phyloP scores from a whole-genome alignment of 345 rosid genomes.

The Trapa incisa region DNA sequence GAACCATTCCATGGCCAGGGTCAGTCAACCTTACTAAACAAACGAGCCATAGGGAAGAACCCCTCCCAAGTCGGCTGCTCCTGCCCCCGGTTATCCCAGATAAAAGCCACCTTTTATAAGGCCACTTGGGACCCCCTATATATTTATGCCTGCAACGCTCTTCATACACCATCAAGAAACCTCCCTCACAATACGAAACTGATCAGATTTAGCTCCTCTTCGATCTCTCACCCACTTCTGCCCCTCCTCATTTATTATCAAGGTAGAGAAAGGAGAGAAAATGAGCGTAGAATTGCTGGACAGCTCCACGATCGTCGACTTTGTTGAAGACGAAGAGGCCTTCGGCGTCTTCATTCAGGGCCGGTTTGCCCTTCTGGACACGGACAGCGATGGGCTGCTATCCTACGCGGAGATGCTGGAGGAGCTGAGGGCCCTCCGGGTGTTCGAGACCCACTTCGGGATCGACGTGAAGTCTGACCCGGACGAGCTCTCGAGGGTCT shows the following conservation, averaged over 20 bases:
- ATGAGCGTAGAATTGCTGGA: slow-evolving; percentile 8
- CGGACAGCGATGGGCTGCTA: slow-evolving; percentile 4
- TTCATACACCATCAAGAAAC: no score
- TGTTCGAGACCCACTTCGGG: slow-evolving; percentile 9
- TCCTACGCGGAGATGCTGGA: slow-evolving; percentile 7
- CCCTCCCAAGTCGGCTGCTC: no score
- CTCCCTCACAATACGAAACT: neutral
- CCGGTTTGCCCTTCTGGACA: slow-evolving; percentile 3
- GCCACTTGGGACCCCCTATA: no score
- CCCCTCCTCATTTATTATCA: no score
- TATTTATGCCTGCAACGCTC: no score
- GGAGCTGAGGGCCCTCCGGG: slow-evolving; percentile 8
- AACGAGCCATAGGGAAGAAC: no score
- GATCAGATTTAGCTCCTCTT: neutral
- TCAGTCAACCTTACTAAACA: no score
- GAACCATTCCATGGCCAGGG: no score
- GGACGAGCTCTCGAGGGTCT: neutral
- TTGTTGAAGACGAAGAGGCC: slow-evolving; percentile 10
- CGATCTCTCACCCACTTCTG: no score
- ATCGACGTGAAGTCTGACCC: slow-evolving; percentile 7
- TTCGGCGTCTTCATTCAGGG: slow-evolving; percentile 3
- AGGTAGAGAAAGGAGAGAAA: neutral
- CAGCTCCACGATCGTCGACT: slow-evolving; percentile 3
- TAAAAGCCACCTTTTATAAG: no score
- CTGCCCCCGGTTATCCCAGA: no score